Conservation (phyloP, 2,329 filamentous ascomycete species). For the Exophiala viscosa region DNA sequence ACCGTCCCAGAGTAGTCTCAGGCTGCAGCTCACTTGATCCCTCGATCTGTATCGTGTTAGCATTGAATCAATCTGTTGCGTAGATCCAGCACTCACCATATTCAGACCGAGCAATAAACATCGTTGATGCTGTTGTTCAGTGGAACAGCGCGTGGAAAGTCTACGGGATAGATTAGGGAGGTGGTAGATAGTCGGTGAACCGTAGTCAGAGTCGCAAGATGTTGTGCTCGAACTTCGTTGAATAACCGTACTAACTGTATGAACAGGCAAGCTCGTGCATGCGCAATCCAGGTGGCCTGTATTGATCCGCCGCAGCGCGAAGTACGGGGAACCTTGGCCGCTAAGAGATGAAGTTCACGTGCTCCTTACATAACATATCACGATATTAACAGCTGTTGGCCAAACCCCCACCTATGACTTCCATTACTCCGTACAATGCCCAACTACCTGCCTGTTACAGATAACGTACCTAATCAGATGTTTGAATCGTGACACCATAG, state of each 20-base stretch:
- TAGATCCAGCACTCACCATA: slow-evolving; percentile 67
- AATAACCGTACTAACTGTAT: not conserved
- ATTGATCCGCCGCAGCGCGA: no score
- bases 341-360: no score
- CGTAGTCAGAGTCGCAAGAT: no score
- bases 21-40: slow-evolving; percentile 74
- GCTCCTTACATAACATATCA: no score
- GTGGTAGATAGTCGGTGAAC: not conserved
- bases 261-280: slow-evolving; percentile 2
- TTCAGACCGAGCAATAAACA: slow-evolving; percentile 99
- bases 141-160: not conserved
- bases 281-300: not conserved
- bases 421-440: no score
- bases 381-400: no score
- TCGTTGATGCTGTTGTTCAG: slow-evolving; percentile 53
- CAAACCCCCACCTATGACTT: no score
- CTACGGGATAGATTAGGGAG: not conserved
- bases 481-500: no score
- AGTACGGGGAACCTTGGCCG: no score
- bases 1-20: slow-evolving; percentile 14
- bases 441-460: no score
- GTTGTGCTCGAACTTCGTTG: not conserved
- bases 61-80: slow-evolving; percentile 20
- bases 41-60: slow-evolving; percentile 67
- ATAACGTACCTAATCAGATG: no score